Evolutionary conservation across 768 basidiomycete species (phyloP).

Genomic region (Steccherinum ochraceum): DNA sequence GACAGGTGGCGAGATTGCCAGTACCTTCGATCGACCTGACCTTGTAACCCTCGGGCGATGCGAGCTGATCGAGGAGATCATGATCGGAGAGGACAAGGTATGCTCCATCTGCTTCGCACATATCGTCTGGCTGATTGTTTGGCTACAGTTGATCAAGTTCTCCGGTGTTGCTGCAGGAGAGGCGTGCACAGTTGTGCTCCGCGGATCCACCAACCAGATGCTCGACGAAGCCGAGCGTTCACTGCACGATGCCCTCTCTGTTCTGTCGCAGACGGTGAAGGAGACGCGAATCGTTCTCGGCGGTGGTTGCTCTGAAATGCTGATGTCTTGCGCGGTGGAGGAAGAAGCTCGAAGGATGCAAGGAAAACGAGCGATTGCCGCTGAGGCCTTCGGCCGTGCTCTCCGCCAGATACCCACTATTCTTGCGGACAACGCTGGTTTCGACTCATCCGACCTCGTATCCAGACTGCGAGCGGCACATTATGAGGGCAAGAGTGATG

Average conservation of each 20-base stretch:
- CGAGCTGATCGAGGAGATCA: conserved; percentile 96
- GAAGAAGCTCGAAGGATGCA: conserved; percentile 77
- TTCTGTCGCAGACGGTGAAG: conserved; percentile 95
- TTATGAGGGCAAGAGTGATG: conserved; percentile 80
- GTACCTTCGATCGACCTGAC: conserved; percentile 90
- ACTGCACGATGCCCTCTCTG: conserved; percentile 94
- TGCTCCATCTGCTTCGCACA: conserved; percentile 7
- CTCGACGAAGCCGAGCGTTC: conserved; percentile 98
- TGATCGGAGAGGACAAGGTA: conserved; percentile 99
- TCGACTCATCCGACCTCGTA: conserved; percentile 95
- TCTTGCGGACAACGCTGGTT: conserved; percentile 95
- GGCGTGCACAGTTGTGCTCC: conserved; percentile 96
- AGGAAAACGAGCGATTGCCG: conserved; percentile 95
- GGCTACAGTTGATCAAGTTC: conserved; percentile 89
- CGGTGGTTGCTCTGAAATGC: conserved; percentile 97
- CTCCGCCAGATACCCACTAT: conserved; percentile 94
- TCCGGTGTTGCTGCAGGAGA: conserved; percentile 97
- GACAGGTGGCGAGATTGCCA: conserved; percentile 95
- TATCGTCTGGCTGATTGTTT: background rate
- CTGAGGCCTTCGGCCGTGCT: conserved; percentile 85
- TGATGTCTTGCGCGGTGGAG: conserved; percentile 94
- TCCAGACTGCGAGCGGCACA: conserved; percentile 87
- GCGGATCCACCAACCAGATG: conserved; percentile 98
- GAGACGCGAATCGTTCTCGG: conserved; percentile 93
- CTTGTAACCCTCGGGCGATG: conserved; percentile 89